Evolutionary conservation across 768 basidiomycete genomes (phyloP), one percentile per base, ranked within the genome.

Genomic region (Kwoniella dendrophila): DNA sequence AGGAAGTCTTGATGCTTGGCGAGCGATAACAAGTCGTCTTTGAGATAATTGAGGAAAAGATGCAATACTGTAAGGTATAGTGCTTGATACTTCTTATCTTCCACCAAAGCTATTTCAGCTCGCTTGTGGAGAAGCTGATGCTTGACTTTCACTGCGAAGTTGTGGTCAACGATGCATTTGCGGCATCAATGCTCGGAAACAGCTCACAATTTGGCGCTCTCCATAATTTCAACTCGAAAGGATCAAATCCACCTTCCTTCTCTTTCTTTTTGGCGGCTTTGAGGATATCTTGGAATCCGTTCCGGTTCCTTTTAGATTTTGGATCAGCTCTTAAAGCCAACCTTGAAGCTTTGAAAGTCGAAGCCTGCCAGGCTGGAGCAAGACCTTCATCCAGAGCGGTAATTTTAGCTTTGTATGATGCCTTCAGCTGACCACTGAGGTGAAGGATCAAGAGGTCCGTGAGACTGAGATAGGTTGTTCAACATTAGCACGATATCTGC

Each of bases 401-500:
- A 18, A 66, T 40, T 2, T 34, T 34, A 0, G 27, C 61, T 0
- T 26, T 53, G 52, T 57, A 57, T 0, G 64, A 40, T 30, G 55
- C 36, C 29, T 38, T 55, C 22, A 89, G 82, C 62, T 88, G 80
- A 59, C 82, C 84, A 16, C 82, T 74, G 0, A 85, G 81, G 11
- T 85, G 86, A 29, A 90, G 81, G 3, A 84, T 82, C 4, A 89
- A 80, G 50, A 90, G 85, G 53, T 88, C 86, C 54, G 88, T 82
- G 22, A 89, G 81, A 67, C 66, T 72, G 59, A 2, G 32, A 26
- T 5, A 22, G 29, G 49, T 38, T 50, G 34, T n/a, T 34, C 7
- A 18, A n/a, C n/a, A 18, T 24, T 10, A 22, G 3, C 8, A 40
- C 22, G 7, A 16, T 2, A 10, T 52, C 7, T 33, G 36, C 8